Evolutionary conservation across 2,329 filamentous ascomycete genomes (phyloP).

Genomic region (Penicillium sp.): DNA sequence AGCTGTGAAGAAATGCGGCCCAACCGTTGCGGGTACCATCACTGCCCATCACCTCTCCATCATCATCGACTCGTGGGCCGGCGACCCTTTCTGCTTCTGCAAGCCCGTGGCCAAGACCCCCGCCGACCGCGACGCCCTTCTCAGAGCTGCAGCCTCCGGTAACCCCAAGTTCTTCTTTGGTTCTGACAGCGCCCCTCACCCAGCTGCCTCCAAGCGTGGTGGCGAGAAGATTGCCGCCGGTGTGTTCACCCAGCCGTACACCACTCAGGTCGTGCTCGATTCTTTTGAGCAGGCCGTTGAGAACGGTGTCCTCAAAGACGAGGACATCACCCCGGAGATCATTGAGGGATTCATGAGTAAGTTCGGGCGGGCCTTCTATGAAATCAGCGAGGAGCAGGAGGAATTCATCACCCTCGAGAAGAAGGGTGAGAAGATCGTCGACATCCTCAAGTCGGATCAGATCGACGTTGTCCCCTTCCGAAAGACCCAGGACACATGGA

Average conservation of each 20-base stretch:
- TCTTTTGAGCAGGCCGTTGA: conserved; percentile 54
- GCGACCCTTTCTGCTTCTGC: conserved; percentile 73
- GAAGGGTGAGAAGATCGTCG: conserved; percentile 52
- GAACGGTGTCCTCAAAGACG: conserved; percentile 50
- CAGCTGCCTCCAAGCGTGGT: conserved; percentile 53
- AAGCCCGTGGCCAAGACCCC: conserved; percentile 71
- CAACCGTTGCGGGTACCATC: conserved; percentile 65
- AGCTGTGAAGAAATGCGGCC: conserved; percentile 70
- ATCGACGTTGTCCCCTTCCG: conserved; percentile 64
- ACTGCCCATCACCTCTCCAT: conserved; percentile 83
- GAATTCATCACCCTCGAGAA: conserved; percentile 55
- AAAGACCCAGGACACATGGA: conserved; percentile 53
- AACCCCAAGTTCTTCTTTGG: conserved; percentile 63
- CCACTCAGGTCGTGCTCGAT: conserved; percentile 55
- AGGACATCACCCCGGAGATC: conserved; percentile 52
- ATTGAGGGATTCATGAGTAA: conserved; percentile 56
- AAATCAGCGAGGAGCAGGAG: conserved; percentile 45
- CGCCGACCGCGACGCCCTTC: conserved; percentile 65
- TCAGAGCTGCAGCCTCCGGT: conserved; percentile 56
- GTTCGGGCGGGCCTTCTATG: conserved; percentile 57
- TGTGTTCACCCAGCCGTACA: conserved; percentile 60
- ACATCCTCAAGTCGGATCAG: conserved; percentile 52
- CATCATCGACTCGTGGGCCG: conserved; percentile 69
- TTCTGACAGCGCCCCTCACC: conserved; percentile 68
- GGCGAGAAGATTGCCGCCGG: conserved; percentile 52